Evolutionary conservation across 441 rosid genomes (phyloP).

Genomic region (Arabidopsis lyrata): DNA sequence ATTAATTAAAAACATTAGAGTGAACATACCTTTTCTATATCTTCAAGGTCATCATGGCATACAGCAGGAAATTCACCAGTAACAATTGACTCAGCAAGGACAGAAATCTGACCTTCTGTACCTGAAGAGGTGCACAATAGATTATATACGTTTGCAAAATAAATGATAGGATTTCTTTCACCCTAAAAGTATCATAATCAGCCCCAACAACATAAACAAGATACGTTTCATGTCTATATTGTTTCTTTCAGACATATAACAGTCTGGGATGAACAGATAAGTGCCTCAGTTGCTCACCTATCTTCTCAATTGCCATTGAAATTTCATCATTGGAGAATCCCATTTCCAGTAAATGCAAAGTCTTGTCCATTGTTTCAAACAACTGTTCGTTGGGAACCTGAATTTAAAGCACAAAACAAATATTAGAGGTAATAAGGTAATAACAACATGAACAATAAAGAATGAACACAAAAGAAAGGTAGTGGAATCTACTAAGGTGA

Average conservation of each 20-base stretch:
- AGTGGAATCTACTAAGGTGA: background rate
- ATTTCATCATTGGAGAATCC: constrained; percentile 92
- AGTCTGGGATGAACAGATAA: constrained; percentile 20
- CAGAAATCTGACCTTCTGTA: constrained; percentile 61
- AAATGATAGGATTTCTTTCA: constrained; percentile 2
- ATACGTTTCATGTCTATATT: constrained; percentile 14
- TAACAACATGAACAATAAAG: background rate
- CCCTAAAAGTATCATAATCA: constrained; percentile 2
- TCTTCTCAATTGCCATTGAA: constrained; percentile 84
- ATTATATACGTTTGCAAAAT: background rate
- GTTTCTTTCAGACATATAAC: constrained; percentile 22
- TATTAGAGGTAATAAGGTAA: constrained; percentile 19
- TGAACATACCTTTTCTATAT: constrained; percentile 56
- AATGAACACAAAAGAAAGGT: constrained; percentile 22
- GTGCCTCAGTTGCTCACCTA: constrained; percentile 58
- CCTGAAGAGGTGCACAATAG: constrained; percentile 59
- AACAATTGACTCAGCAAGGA: constrained; percentile 82
- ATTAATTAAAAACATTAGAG: constrained; percentile 2
- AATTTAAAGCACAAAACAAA: constrained; percentile 41
- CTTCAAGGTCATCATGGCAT: constrained; percentile 33
- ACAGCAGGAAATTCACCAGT: constrained; percentile 54
- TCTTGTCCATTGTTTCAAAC: constrained; percentile 86
- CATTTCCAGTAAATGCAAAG: constrained; percentile 85
- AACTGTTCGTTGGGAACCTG: constrained; percentile 78
- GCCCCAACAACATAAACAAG: background rate